Conservation (phyloP, 768 basidiomycete species). For the Lactifluus pinguis region DNA sequence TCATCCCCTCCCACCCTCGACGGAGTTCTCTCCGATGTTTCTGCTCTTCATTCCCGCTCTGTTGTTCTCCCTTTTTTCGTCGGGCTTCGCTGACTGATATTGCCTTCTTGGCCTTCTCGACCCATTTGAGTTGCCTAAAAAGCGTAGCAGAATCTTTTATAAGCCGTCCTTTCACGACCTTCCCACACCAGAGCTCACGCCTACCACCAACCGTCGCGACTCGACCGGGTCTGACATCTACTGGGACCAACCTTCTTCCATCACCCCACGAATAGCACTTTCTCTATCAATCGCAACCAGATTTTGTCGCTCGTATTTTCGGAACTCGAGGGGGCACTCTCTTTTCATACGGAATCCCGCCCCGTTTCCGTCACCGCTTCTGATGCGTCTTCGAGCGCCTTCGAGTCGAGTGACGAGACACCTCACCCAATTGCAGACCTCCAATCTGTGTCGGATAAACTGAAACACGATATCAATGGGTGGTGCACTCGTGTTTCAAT, state of each 20-base stretch:
- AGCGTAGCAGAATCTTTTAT: conserved; percentile 72
- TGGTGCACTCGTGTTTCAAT: conserved; percentile 81
- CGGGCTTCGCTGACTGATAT: conserved; percentile 26
- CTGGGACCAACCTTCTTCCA: conserved; percentile 19
- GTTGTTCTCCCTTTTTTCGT: conserved; percentile 29
- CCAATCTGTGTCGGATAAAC: conserved; percentile 82
- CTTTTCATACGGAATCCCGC: conserved; percentile 33
- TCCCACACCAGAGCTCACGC: conserved; percentile 71
- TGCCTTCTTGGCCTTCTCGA: conserved; percentile 24
- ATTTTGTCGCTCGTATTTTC: conserved; percentile 71
- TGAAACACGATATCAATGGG: conserved; percentile 80
- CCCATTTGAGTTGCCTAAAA: conserved; percentile 28
- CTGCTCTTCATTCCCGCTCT: conserved; percentile 27
- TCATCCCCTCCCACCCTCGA: conserved; percentile 10
- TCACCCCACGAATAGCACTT: conserved; percentile 65
- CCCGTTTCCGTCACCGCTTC: conserved; percentile 42
- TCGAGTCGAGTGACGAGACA: conserved; percentile 69
- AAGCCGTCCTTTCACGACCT: conserved; percentile 43
- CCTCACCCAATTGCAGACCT: conserved; percentile 64
- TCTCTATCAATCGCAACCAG: conserved; percentile 79
- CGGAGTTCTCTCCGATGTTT: conserved; percentile 4
- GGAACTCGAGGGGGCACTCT: conserved; percentile 66
- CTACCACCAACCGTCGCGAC: conserved; percentile 41
- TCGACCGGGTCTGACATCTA: conserved; percentile 30
- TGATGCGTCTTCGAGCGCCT: conserved; percentile 29